Evolutionary conservation across 2,329 filamentous ascomycete species (phyloP).

Genomic region (Colletotrichum eremochloae): DNA sequence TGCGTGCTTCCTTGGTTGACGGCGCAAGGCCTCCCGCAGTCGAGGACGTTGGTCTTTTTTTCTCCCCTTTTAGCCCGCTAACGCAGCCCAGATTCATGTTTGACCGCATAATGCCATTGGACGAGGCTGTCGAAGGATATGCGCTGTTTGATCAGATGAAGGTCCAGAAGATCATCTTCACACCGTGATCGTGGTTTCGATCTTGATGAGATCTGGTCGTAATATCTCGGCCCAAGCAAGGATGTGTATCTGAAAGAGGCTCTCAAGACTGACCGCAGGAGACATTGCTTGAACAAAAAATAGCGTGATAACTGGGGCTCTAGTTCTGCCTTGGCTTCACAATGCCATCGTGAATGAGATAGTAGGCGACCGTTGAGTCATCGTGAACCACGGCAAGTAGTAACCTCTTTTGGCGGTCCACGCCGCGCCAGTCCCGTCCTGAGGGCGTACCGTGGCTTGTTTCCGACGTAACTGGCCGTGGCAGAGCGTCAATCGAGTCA

Average conservation of each 20-base stretch:
- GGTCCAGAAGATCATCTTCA: conserved; percentile 81
- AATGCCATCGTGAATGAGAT: conserved; percentile 87
- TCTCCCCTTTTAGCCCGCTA: conserved; percentile 17
- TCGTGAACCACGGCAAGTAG: conserved; percentile 82
- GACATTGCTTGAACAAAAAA: neutral
- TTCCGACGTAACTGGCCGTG: conserved; percentile 45
- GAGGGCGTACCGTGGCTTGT: conserved; percentile 36
- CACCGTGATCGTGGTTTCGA: conserved; percentile 54
- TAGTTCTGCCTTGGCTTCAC: conserved; percentile 89
- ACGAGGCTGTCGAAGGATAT: conserved; percentile 76
- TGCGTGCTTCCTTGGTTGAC: conserved; percentile 56
- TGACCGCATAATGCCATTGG: conserved; percentile 79
- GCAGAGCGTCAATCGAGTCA: conserved; percentile 67
- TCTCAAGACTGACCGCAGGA: neutral
- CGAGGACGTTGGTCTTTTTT: conserved; percentile 6
- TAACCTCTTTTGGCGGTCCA: conserved; percentile 73
- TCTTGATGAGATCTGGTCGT: neutral
- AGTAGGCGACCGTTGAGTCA: conserved; percentile 88
- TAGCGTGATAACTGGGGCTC: neutral
- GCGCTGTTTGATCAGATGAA: conserved; percentile 80
- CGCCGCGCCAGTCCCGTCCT: conserved; percentile 58
- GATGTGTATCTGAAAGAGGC: neutral
- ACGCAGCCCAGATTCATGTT: conserved; percentile 75
- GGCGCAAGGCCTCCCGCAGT: conserved; percentile 4
- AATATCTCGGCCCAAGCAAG: neutral